phyloP scores from a whole-genome alignment of 345 rosid species.

The Heritiera fomes region DNA sequence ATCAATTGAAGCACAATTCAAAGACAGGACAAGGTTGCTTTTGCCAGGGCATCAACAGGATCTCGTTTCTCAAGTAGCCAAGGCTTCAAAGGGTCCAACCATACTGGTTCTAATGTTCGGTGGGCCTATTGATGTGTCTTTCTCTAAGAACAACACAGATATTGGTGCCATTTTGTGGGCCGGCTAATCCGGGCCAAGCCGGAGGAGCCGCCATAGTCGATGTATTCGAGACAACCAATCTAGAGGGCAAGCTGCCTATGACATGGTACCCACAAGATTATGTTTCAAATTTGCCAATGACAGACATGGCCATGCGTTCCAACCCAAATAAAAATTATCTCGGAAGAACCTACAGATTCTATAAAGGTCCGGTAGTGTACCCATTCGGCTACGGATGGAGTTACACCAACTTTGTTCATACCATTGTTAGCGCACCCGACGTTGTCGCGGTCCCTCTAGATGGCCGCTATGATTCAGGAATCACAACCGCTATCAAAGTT shows the following conservation, averaged over 20 bases:
- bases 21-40: constrained; percentile 63
- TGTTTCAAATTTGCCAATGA: constrained; percentile 67
- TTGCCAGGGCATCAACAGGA: constrained; percentile 81
- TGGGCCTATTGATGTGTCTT: constrained; percentile 79
- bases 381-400: constrained; percentile 86
- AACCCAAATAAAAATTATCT: constrained; percentile 53
- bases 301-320: constrained; percentile 82
- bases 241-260: constrained; percentile 88
- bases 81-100: constrained; percentile 66
- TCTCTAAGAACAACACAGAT: constrained; percentile 52
- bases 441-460: constrained; percentile 44
- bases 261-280: constrained; percentile 92
- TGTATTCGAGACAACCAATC: constrained; percentile 65
- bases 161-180: constrained; percentile 79
- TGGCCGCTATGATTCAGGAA: constrained; percentile 46
- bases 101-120: constrained; percentile 74
- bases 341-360: constrained; percentile 87
- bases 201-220: constrained; percentile 91
- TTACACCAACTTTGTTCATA: constrained; percentile 66
- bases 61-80: constrained; percentile 56
- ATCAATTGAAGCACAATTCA: constrained; percentile 78
- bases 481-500: constrained; percentile 53
- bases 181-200: constrained; percentile 93
- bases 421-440: constrained; percentile 58
- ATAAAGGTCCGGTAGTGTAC: constrained; percentile 75